A percentile compares a stretch with the other conserved stretches of the same genome.
phyloP scores from a whole-genome alignment of 148 eudicot genomes.

The Chenopodium suecicum region DNA sequence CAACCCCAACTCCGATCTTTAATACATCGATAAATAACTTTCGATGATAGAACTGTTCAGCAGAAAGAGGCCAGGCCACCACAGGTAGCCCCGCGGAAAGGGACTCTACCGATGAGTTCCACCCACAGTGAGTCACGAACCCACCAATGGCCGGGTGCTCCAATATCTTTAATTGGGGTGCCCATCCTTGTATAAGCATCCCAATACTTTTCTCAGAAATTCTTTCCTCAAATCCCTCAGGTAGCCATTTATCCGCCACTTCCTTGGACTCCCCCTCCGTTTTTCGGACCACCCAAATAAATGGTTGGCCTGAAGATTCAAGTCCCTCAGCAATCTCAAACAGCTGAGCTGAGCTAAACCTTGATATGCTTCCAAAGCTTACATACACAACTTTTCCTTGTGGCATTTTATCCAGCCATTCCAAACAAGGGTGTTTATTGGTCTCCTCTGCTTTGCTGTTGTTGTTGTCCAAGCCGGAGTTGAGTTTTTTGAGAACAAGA shows the following conservation, averaged over 20 bases:
- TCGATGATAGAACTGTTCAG: constrained; percentile 19
- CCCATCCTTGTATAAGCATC: constrained; percentile 17
- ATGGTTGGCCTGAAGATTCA: background rate
- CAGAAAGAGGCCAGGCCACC: constrained; percentile 21
- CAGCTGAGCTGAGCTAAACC: constrained; percentile 17
- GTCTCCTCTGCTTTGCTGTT: background rate
- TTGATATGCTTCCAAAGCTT: constrained; percentile 7
- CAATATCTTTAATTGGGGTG: constrained; percentile 14
- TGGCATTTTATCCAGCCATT: constrained; percentile 18
- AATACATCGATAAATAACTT: constrained; percentile 12
- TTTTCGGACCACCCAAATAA: constrained; percentile 1
- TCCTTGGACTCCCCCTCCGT: background rate
- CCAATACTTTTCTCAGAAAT: background rate
- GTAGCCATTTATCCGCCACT: constrained; percentile 13
- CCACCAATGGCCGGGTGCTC: constrained; percentile 1
- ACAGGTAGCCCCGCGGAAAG: constrained; percentile 2
- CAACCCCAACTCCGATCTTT: constrained; percentile 20
- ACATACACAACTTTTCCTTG: constrained; percentile 9
- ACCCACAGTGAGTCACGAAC: constrained; percentile 25
- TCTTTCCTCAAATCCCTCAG: constrained; percentile 22
- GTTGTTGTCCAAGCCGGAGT: background rate
- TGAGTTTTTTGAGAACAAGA: background rate
- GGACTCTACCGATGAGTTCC: constrained; percentile 23
- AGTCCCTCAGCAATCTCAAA: constrained; percentile 18
- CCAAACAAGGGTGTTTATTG: background rate